These are phyloP conservation scores for Microthlaspi erraticum DNA, from an alignment of 345 rosid species.

Conservation along the genomic window DNA sequence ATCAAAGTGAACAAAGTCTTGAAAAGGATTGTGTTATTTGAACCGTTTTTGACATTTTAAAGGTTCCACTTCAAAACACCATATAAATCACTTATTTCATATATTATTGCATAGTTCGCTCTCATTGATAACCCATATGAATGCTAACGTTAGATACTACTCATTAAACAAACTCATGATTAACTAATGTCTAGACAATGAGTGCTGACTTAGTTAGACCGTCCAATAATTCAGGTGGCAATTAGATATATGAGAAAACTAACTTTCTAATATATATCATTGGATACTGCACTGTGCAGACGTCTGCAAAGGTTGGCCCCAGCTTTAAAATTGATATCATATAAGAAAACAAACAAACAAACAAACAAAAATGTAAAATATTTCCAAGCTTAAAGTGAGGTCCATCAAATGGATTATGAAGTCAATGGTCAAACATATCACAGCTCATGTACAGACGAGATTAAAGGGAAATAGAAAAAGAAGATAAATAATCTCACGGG, in stretches of 20 bases:
- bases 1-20: no score
- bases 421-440: slow-evolving; percentile 43
- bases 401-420: slow-evolving; percentile 35
- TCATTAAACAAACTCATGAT: slow-evolving; percentile 26
- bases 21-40: no score
- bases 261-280: slow-evolving; percentile 15
- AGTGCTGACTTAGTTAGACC: slow-evolving; percentile 35
- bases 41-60: no score
- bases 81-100: no score
- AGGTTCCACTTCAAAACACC: no score
- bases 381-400: slow-evolving; percentile 33
- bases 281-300: slow-evolving; percentile 25
- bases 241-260: slow-evolving; percentile 1
- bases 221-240: slow-evolving; percentile 42
- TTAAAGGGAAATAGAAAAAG: slow-evolving; percentile 18
- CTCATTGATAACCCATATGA: neutral
- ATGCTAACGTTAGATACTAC: slow-evolving; percentile 10
- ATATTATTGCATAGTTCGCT: no score
- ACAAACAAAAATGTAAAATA: neutral
- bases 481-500: slow-evolving; percentile 38
- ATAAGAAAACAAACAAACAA: slow-evolving; percentile 9
- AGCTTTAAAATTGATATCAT: slow-evolving; percentile 37
- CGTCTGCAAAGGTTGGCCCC: slow-evolving; percentile 39
- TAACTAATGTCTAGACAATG: slow-evolving; percentile 12
- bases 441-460: slow-evolving; percentile 42